Base-by-base conservation (phyloP, 139 green algal species). In the Closterium sp. region DNA sequence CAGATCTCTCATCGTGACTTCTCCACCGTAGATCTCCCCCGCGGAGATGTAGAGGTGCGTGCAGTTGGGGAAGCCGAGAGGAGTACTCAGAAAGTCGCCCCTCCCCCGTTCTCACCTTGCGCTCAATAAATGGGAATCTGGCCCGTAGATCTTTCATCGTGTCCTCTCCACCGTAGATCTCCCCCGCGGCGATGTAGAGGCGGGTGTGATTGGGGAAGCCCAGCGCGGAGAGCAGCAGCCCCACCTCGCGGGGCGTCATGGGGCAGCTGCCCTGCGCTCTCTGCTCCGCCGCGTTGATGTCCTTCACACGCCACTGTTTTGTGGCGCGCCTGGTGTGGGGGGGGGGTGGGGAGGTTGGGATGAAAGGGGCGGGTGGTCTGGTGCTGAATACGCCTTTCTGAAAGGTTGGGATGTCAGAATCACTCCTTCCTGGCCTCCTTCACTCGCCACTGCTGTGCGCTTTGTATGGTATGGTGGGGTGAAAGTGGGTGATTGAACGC, bases 91-190 rank as follows among this genome's bases (percentile, higher is more conserved):
- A 66, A 66, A 10, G 1, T 66, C 3, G 38, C 38, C 38, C 3
- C 84, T 19, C 33, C 9, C 4, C 28, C 76, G 28, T 28, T 21
- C 43, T 66, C 43, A 66, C 87, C 32, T 90, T 66, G 83, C 84
- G 89, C 2, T 93, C 30, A 30, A 93, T 32, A 32, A 85, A 87
- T 0, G 90, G 90, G 33, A 93, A 93, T 30, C n/a, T 32, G 21
- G 84, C 25, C n/a, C 86, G 35, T n/a, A 93, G 43, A 32, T 90
- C 36, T 8, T 34, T 34, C 90, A 93, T 91, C 30, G 34, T 34
- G 28, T 88, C 31, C 64, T 93, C 86, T 30, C 90, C 90, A 34
- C 90, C 90, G 66, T 93, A 93, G 85, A 93, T 93, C 25, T 93
- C 90, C 2, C 90, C 90, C 0, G 90, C 85, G 12, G 90, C 90